Evolutionary conservation across 768 basidiomycete genomes (phyloP).

Genomic region (Pleurotus citrinopileatus): DNA sequence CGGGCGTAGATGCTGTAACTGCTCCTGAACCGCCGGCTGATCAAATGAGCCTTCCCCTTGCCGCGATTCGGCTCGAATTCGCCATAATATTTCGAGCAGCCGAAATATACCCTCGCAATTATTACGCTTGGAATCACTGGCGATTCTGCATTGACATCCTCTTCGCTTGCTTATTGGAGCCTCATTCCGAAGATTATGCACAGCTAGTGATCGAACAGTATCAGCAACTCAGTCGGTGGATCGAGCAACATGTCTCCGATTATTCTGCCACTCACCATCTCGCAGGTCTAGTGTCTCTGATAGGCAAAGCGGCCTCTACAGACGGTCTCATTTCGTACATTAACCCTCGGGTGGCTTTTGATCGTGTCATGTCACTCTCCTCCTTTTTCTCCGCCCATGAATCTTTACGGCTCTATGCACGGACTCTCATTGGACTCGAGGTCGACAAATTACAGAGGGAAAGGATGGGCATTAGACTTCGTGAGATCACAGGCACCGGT

Average conservation of each 20-base stretch:
- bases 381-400: constrained; percentile 53
- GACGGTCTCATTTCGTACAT: constrained; percentile 3
- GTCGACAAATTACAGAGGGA: not conserved
- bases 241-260: constrained; percentile 64
- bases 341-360: constrained; percentile 18
- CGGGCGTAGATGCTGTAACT: not conserved
- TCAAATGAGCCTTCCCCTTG: constrained; percentile 33
- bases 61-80: constrained; percentile 45
- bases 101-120: constrained; percentile 68
- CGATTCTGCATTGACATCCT: constrained; percentile 41
- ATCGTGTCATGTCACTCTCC: constrained; percentile 50
- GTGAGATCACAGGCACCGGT: not conserved
- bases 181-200: constrained; percentile 19
- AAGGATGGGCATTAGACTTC: not conserved
- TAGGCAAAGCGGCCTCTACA: constrained; percentile 16
- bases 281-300: constrained; percentile 32
- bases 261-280: constrained; percentile 61
- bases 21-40: not conserved
- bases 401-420: constrained; percentile 62
- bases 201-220: constrained; percentile 38
- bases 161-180: constrained; percentile 17
- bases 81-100: constrained; percentile 45
- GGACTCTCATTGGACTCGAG: constrained; percentile 14
- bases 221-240: constrained; percentile 42
- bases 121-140: constrained; percentile 71